Evolutionary conservation across 495 filamentous ascomycete species (phyloP).

Genomic region (Stereocaulon alpinum): DNA sequence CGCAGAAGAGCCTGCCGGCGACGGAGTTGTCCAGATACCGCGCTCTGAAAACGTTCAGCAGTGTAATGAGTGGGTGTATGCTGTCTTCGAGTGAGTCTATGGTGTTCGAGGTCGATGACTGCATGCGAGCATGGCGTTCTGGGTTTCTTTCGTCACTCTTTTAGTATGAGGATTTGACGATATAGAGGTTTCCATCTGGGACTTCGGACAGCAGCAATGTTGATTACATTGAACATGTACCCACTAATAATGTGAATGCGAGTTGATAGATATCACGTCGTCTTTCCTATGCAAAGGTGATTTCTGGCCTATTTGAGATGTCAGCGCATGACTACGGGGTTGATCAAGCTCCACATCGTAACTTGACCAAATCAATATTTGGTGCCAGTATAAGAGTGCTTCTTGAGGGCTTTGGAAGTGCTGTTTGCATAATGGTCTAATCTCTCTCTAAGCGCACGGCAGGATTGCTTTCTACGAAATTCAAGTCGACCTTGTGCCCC

Average conservation of each 20-base stretch:
- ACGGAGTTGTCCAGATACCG: not conserved
- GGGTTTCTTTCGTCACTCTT: too few species aligned
- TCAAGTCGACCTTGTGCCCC: conserved; percentile 77
- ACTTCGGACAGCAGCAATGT: not conserved
- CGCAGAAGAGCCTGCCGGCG: not conserved
- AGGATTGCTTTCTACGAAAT: conserved; percentile 72
- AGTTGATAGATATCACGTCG: not conserved
- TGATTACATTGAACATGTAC: not conserved
- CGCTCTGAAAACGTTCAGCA: too few species aligned
- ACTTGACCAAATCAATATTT: too few species aligned
- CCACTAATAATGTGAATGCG: not conserved
- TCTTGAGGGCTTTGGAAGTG: not conserved
- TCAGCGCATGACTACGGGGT: not conserved
- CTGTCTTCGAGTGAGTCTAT: too few species aligned
- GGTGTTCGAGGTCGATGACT: too few species aligned
- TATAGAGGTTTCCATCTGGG: not conserved
- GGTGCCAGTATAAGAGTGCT: too few species aligned
- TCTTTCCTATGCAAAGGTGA: not conserved
- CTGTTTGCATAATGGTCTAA: conserved; percentile 1
- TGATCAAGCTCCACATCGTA: too few species aligned
- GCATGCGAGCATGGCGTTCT: too few species aligned
- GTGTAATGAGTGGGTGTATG: too few species aligned
- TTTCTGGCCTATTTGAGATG: not conserved
- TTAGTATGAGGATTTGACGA: not conserved
- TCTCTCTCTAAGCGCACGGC: conserved; percentile 62